Percentiles rank a stretch among this genome's conserved stretches.
Evolutionary conservation across 2,329 filamentous ascomycete genomes (phyloP).

Genomic region (Fusarium solani-melongenae): DNA sequence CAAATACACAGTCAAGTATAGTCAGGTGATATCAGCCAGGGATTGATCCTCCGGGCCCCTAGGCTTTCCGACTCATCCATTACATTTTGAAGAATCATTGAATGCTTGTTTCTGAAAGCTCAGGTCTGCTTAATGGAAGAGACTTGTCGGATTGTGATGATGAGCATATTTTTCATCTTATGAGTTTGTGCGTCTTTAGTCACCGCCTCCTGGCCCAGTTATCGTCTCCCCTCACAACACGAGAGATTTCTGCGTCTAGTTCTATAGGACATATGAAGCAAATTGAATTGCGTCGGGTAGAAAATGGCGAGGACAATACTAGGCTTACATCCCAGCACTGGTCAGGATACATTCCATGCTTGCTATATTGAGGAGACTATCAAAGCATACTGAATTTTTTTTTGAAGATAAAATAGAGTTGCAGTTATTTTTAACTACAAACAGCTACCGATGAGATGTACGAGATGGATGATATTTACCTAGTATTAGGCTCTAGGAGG

Average conservation of each 20-base stretch:
- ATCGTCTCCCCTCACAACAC: background rate
- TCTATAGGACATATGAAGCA: background rate
- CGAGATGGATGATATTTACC: background rate
- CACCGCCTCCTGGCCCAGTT: background rate
- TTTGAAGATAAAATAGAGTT: background rate
- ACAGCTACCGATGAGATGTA: rapidly evolving
- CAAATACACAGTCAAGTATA: background rate
- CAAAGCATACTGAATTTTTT: background rate
- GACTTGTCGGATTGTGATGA: background rate
- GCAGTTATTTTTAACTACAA: background rate
- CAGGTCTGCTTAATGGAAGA: background rate
- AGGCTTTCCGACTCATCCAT: background rate
- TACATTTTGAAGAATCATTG: background rate
- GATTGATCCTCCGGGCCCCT: background rate
- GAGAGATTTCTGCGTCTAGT: background rate
- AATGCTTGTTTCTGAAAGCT: background rate
- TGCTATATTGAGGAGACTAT: background rate
- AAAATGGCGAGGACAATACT: background rate
- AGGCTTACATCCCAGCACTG: background rate
- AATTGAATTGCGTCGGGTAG: background rate
- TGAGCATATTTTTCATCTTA: background rate
- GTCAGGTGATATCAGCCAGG: background rate
- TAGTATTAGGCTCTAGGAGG: background rate
- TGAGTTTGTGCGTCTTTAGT: background rate
- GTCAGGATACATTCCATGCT: background rate